phyloP scores from a whole-genome alignment of 139 green algal species.

The Closterium sp. region DNA sequence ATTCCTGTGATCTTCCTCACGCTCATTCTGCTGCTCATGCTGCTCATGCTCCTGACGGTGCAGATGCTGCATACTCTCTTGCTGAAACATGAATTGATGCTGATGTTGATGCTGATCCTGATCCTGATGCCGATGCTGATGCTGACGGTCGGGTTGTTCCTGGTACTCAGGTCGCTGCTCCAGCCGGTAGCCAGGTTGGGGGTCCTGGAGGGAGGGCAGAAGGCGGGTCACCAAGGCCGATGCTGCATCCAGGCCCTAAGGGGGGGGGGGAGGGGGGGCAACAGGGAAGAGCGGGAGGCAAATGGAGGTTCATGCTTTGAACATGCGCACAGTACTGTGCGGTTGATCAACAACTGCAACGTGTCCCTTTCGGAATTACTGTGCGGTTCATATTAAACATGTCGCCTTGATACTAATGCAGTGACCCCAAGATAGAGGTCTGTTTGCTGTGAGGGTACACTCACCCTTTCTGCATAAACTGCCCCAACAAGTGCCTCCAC shows the following conservation, averaged over 20 bases:
- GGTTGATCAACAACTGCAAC: too few relatives aligned
- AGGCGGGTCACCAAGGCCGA: not conserved
- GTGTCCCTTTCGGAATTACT: too few relatives aligned
- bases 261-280: too few relatives aligned
- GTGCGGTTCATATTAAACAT: too few relatives aligned
- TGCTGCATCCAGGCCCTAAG: not conserved
- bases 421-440: not conserved
- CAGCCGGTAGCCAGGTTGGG: not conserved
- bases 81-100: too few relatives aligned
- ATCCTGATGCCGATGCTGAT: too few relatives aligned
- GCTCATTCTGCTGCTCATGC: not conserved
- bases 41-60: not conserved
- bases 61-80: not conserved
- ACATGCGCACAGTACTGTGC: too few relatives aligned
- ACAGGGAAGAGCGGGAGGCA: too few relatives aligned
- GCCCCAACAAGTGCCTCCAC: not conserved
- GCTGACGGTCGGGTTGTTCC: not conserved
- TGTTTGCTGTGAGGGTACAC: not conserved
- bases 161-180: not conserved
- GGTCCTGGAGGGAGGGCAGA: not conserved
- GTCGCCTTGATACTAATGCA: not conserved
- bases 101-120: too few relatives aligned
- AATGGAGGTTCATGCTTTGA: too few relatives aligned
- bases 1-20: too few relatives aligned
- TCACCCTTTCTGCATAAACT: not conserved